phyloP scores from a whole-genome alignment of 2,329 filamentous ascomycete species.

The Penicillium digitatum region DNA sequence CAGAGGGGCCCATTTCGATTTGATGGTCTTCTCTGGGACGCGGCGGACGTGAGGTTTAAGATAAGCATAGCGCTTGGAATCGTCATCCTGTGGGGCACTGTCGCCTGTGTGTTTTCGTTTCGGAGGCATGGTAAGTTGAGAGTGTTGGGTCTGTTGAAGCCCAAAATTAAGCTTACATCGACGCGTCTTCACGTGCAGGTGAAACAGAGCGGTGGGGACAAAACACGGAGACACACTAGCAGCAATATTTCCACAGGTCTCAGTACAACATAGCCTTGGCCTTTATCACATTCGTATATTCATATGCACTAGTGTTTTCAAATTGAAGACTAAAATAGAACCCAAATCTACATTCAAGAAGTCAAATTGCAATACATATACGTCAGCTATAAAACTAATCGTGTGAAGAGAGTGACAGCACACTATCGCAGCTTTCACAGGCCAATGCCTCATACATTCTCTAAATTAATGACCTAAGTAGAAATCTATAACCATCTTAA shows the following conservation, averaged over 20 bases:
- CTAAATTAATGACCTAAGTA: neutral
- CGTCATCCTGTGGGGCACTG: conserved; percentile 14
- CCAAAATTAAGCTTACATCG: conserved; percentile 4
- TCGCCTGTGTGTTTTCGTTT: conserved; percentile 29
- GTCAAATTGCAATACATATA: neutral
- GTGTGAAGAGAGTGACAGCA: neutral
- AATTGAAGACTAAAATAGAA: neutral
- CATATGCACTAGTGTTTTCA: neutral
- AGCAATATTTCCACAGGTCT: neutral
- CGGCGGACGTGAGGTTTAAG: conserved; percentile 42
- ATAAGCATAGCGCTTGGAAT: conserved; percentile 35
- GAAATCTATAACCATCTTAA: neutral
- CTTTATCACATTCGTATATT: neutral
- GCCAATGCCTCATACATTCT: neutral
- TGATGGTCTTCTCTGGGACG: conserved; percentile 43
- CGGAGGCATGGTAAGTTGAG: conserved; percentile 20
- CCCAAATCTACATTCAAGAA: neutral
- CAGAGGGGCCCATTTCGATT: conserved; percentile 46
- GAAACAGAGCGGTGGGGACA: conserved; percentile 18
- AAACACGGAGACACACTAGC: neutral
- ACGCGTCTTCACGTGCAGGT: conserved; percentile 18
- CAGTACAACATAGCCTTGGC: neutral
- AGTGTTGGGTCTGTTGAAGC: conserved; percentile 1
- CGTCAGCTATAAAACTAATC: no score
- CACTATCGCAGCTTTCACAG: neutral